Conservation (phyloP, 345 rosid genomes). For the Heritiera littoralis region DNA sequence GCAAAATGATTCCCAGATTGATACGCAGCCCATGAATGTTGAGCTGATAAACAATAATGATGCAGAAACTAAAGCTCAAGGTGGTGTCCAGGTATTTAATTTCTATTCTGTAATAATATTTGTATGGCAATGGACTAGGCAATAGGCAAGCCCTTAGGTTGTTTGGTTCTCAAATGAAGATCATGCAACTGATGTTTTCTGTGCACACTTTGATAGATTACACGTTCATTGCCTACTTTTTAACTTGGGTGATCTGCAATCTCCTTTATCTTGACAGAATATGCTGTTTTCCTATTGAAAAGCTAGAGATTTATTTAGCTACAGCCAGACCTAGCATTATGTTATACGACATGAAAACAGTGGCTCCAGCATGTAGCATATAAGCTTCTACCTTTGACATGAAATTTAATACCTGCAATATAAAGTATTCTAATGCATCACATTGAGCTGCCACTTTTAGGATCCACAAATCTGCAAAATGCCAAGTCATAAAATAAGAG, state of each 20-base stretch:
- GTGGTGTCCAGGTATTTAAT: constrained; percentile 52
- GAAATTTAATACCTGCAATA: background rate
- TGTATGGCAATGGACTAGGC: background rate
- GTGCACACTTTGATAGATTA: background rate
- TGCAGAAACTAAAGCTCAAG: constrained; percentile 44
- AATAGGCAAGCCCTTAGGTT: background rate
- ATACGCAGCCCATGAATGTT: constrained; percentile 41
- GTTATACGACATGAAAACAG: background rate
- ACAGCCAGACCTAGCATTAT: background rate
- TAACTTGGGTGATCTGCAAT: background rate
- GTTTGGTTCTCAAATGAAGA: constrained; percentile 4
- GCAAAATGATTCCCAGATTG: constrained; percentile 40
- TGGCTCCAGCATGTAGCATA: background rate
- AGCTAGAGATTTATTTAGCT: background rate
- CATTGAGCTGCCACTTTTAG: background rate
- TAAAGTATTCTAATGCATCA: background rate
- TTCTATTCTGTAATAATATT: constrained; percentile 11
- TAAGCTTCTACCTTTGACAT: background rate
- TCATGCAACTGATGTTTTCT: background rate
- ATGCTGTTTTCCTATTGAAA: constrained; percentile 1
- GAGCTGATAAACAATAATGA: constrained; percentile 37
- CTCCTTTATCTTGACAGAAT: background rate
- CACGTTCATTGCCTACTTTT: background rate
- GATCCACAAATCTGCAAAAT: background rate
- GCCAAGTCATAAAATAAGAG: background rate